Conservation (phyloP, 495 filamentous ascomycete species). For the Lepraria neglecta region DNA sequence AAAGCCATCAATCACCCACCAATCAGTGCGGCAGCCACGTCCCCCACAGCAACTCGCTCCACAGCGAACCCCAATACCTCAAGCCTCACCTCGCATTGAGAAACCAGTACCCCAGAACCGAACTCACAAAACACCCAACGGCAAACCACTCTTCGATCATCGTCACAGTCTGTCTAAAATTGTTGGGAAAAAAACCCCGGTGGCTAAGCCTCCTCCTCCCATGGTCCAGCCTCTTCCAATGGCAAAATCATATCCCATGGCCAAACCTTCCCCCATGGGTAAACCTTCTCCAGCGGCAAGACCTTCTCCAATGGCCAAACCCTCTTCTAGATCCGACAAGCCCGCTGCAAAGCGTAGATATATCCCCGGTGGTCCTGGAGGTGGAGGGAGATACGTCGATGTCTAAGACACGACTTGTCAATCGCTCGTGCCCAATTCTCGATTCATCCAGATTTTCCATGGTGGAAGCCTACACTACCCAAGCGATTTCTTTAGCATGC, state of each 20-base stretch:
- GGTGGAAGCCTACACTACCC: too few species aligned
- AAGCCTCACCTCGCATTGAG: background rate
- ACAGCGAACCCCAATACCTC: background rate
- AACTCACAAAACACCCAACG: background rate
- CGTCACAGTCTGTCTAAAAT: constrained; percentile 1
- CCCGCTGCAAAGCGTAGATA: constrained; percentile 2
- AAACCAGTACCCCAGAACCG: background rate
- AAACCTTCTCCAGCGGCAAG: background rate
- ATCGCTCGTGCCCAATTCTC: background rate
- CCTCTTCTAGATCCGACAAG: background rate
- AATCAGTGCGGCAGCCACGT: too few species aligned
- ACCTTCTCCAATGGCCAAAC: background rate
- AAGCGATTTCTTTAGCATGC: too few species aligned
- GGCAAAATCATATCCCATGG: background rate
- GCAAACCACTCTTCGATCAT: constrained; percentile 1
- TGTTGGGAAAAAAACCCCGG: background rate
- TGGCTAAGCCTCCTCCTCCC: background rate
- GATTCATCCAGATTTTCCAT: too few species aligned
- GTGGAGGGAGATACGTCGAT: constrained; percentile 6
- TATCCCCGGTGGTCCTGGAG: background rate
- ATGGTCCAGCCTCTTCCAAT: background rate
- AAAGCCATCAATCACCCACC: too few species aligned
- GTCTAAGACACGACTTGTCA: background rate
- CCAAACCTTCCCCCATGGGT: background rate
- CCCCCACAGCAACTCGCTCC: too few species aligned